A percentile compares a stretch with the other conserved stretches of the same genome.
Conservation (phyloP, 2,329 filamentous ascomycete species). For the Cordyceps cicadae region DNA sequence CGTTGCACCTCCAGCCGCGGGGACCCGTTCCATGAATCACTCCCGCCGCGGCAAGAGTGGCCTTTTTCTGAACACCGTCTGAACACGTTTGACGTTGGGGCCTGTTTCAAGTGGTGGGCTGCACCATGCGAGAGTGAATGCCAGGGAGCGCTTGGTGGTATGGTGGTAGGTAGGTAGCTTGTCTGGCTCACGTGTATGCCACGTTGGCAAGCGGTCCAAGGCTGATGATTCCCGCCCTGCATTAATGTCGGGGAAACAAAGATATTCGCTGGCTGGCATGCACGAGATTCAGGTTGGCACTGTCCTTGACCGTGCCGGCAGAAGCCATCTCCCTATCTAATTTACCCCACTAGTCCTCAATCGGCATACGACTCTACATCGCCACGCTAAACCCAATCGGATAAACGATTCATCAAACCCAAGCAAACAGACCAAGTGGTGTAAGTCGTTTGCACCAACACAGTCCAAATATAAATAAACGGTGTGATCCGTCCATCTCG, state of each 20-base stretch:
- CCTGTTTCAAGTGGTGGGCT: background rate
- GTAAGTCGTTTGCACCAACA: background rate
- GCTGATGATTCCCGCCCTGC: background rate
- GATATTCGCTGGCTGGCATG: background rate
- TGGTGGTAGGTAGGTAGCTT: no score
- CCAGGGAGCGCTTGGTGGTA: background rate
- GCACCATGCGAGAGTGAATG: background rate
- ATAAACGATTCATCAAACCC: conserved; percentile 1
- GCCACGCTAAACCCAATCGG: conserved; percentile 1
- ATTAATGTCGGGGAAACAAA: background rate
- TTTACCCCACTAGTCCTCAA: background rate
- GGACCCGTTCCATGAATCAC: background rate
- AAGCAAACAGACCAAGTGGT: background rate
- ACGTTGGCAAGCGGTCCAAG: background rate
- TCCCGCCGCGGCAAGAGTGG: background rate
- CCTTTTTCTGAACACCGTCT: background rate
- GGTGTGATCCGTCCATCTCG: background rate
- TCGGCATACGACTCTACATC: background rate
- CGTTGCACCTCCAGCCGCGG: background rate
- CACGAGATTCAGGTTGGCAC: background rate
- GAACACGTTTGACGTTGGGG: background rate
- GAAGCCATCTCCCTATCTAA: background rate
- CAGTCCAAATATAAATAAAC: background rate
- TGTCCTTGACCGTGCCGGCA: background rate
- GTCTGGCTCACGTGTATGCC: background rate